Percentiles rank a stretch among this genome's conserved stretches.
Conservation (phyloP, 164 flowering plant genomes). For the Saururus chinensis region DNA sequence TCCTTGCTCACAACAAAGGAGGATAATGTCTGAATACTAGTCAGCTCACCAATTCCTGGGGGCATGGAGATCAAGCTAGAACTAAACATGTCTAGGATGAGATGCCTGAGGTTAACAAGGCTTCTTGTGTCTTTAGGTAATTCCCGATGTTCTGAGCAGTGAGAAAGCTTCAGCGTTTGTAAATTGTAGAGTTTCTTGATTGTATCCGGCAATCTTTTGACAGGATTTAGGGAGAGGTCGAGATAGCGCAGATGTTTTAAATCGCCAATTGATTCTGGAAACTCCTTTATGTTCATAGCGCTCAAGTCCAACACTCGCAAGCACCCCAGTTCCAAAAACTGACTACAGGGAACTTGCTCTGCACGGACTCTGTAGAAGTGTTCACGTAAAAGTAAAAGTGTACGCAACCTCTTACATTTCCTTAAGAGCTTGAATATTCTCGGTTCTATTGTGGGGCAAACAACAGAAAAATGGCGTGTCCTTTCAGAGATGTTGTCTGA, state of each 20-base stretch:
- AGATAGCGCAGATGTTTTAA: slow-evolving; percentile 5
- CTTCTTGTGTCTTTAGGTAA: background rate
- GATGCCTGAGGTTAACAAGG: background rate
- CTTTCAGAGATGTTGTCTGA: background rate
- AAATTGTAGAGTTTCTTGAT: background rate
- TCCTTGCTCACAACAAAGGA: background rate
- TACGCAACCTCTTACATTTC: background rate
- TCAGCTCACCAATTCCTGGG: background rate
- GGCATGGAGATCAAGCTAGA: background rate
- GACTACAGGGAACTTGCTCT: background rate
- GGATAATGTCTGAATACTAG: background rate
- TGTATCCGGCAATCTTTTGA: slow-evolving; percentile 1
- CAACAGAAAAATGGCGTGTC: background rate
- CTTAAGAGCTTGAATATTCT: background rate
- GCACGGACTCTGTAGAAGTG: background rate
- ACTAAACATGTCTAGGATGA: background rate
- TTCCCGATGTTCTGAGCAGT: background rate
- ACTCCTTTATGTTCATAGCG: background rate
- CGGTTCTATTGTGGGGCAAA: background rate
- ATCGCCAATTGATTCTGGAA: slow-evolving; percentile 3
- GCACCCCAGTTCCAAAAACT: background rate
- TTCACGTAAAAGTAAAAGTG: background rate
- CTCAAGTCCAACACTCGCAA: slow-evolving; percentile 2
- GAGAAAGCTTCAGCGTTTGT: background rate
- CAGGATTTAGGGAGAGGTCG: background rate